A percentile compares a stretch with the other conserved stretches of the same genome.
Evolutionary conservation across 1,284 basidiomycete genomes (phyloP).

Genomic region (Irpex sp.): DNA sequence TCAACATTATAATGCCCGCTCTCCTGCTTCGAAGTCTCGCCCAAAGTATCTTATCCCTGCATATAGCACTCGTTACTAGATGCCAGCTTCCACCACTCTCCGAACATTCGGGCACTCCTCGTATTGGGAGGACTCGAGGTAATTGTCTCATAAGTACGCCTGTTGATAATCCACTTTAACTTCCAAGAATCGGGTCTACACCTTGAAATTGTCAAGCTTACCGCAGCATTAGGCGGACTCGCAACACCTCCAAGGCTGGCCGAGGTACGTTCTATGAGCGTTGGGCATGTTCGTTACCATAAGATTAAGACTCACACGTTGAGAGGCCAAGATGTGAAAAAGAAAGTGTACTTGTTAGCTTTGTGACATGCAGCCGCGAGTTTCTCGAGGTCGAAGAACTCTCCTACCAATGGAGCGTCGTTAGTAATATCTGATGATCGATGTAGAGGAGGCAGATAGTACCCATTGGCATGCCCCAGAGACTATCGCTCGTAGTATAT

Average conservation of each 20-base stretch:
- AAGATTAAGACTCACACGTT: slow-evolving; percentile 46
- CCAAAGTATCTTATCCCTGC: too few relatives aligned
- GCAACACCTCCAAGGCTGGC: slow-evolving; percentile 60
- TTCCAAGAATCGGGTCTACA: not conserved
- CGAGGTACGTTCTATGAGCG: not conserved
- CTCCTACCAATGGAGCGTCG: slow-evolving; percentile 35
- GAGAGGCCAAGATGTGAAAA: slow-evolving; percentile 72
- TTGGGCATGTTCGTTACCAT: too few relatives aligned
- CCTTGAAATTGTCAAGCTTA: slow-evolving; percentile 28
- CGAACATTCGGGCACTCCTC: too few relatives aligned
- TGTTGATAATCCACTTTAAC: too few relatives aligned
- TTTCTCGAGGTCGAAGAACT: slow-evolving; percentile 67
- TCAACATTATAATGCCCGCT: too few relatives aligned
- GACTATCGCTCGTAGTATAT: slow-evolving; percentile 19
- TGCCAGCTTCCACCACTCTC: too few relatives aligned
- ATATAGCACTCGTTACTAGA: too few relatives aligned
- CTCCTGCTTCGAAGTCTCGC: too few relatives aligned
- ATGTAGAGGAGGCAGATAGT: slow-evolving; percentile 10
- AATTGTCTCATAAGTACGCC: too few relatives aligned
- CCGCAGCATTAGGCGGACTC: slow-evolving; percentile 68
- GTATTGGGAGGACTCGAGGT: too few relatives aligned
- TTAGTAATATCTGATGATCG: not conserved
- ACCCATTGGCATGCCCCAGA: slow-evolving; percentile 75
- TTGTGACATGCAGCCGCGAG: slow-evolving; percentile 53
- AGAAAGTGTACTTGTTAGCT: slow-evolving; percentile 63